Percentiles rank a stretch among this genome's conserved stretches.
Conservation (phyloP, 169 alveolate genomes). For the Toxoplasma gondii region DNA sequence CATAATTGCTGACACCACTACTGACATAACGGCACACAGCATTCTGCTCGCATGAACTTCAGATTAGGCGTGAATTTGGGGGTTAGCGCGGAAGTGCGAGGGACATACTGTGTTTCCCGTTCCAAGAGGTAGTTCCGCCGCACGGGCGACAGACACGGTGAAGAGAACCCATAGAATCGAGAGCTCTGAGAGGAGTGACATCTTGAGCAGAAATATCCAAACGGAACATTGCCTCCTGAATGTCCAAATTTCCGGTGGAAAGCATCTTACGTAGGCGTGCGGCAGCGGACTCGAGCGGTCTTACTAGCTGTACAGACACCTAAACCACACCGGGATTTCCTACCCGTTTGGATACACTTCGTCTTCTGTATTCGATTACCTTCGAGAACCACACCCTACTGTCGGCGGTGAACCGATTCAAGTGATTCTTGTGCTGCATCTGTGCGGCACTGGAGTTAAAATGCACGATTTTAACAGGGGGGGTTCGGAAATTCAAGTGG, state of each 20-base stretch:
- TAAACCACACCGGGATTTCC: too few species aligned
- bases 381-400: too few species aligned
- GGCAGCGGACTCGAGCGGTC: background rate
- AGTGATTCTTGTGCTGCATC: too few species aligned
- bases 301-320: too few species aligned
- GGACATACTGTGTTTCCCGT: slow-evolving; percentile 12
- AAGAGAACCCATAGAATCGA: background rate
- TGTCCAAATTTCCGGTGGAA: background rate
- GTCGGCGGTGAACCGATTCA: too few species aligned
- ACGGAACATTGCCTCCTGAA: background rate
- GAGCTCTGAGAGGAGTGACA: background rate
- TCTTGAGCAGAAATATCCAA: background rate
- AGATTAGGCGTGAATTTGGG: background rate
- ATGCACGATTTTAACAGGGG: too few species aligned
- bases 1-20: slow-evolving; percentile 54
- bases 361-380: too few species aligned
- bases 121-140: background rate
- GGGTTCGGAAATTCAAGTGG: too few species aligned
- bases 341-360: too few species aligned
- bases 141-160: background rate
- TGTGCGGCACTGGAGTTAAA: too few species aligned
- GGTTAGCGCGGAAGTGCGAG: background rate
- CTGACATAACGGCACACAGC: slow-evolving; percentile 65
- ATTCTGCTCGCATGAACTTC: slow-evolving; percentile 25
- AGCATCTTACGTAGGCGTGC: background rate